These are phyloP conservation scores for Saccharomycopsis capsularis DNA, from an alignment of 805 yeast species.

Conservation along the genomic window DNA sequence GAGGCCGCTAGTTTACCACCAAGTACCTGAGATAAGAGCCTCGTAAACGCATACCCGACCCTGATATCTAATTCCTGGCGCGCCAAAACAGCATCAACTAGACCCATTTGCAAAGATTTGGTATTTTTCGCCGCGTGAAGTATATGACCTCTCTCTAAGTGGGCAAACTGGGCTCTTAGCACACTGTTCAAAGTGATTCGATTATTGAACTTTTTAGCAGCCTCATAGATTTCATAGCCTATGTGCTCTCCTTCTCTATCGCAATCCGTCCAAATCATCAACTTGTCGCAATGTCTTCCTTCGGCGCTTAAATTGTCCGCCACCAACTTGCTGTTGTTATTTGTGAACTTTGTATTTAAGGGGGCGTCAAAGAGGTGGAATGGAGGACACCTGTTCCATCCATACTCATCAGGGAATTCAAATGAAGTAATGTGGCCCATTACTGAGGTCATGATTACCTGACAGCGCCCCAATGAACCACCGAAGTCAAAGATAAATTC, in stretches of 20 bases:
- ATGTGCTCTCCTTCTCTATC: slow-evolving; percentile 95
- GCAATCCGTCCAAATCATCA: slow-evolving; percentile 98
- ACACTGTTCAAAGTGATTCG: slow-evolving; percentile 41
- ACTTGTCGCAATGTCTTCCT: slow-evolving; percentile 48
- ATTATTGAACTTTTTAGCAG: slow-evolving; percentile 51
- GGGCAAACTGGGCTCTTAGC: slow-evolving; percentile 81
- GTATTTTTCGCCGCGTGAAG: slow-evolving; percentile 70
- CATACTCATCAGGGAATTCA: slow-evolving; percentile 56
- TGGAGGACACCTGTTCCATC: slow-evolving; percentile 63
- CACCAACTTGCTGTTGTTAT: neutral
- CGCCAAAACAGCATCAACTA: slow-evolving; percentile 79
- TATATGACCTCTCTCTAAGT: slow-evolving; percentile 71
- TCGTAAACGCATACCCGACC: slow-evolving; percentile 83
- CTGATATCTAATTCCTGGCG: slow-evolving; percentile 83
- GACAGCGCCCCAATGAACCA: slow-evolving; percentile 49
- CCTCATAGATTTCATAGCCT: slow-evolving; percentile 72
- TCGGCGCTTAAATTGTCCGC: slow-evolving; percentile 41
- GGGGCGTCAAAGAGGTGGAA: slow-evolving; percentile 69
- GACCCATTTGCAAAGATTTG: slow-evolving; percentile 49
- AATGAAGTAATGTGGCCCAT: slow-evolving; percentile 70
- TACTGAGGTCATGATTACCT: slow-evolving; percentile 84
- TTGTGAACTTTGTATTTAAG: slow-evolving; percentile 30
- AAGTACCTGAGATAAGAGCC: slow-evolving; percentile 30
- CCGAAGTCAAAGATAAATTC: slow-evolving; percentile 68
- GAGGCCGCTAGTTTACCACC: too few relatives aligned